Base-by-base conservation (phyloP, 768 basidiomycete genomes). In the Leccinum fibrillosum region DNA sequence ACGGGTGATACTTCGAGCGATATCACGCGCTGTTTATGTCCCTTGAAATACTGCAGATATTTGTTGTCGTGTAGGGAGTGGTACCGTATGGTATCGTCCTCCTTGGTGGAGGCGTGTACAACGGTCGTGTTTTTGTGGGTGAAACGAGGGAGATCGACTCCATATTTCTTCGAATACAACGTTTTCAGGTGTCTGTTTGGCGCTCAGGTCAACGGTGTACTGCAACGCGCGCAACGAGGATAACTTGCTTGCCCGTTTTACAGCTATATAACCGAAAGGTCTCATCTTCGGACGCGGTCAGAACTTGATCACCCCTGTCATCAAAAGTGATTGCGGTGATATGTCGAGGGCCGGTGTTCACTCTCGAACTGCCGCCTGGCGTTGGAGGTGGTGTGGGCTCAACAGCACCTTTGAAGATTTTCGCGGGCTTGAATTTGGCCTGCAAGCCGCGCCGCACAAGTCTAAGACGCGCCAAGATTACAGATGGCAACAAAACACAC, bases 61-160 rank as follows among this genome's bases (percentile, higher is more conserved):
- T 90, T 93, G 80, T 97, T 98, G 81, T 96, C 94, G 73, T 98
- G 94, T 52, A 96, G 72, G 1, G 92, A 95, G 66, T 96, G 92
- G 72, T 98, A 98, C 48, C 97, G 86, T 63, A 98, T 84, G 0
- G 90, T 94, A 69, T 98, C 92, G 72, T 98, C 92, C 72, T 90
- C 91, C 71, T 96, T 98, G 17, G 95, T 98, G 5, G 92, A 95
- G 8, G 95, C 90, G 67, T 98, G 86, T 3, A 98, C 70, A 49
- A 98, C 88, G 3, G 88, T 85, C 0, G 86, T 85, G 63, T 84
- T 87, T 69, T 90, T 91, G 77, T 98, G 97, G 0, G 96, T 98
- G 67, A 98, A 97, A 3, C 96, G 85, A 21, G 94, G 92, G 19
- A 95, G 82, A 73, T 96, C 92, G 48, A 94, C 89, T 1, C 97